Evolutionary conservation across 495 filamentous ascomycete species (phyloP).

Genomic region (Penicillium diatomitis): DNA sequence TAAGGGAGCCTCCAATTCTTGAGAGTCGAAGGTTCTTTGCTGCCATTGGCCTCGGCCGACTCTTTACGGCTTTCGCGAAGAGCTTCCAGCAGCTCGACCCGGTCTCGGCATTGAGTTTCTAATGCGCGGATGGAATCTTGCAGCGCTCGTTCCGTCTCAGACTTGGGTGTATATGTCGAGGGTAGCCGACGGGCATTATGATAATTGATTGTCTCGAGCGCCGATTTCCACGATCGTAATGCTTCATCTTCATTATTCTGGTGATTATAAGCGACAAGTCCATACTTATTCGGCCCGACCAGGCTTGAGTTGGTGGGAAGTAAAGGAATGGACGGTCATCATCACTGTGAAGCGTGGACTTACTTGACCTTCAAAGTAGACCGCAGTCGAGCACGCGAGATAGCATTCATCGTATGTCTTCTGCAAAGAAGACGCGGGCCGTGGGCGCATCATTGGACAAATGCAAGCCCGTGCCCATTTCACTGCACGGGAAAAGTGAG

Average conservation of each 20-base stretch:
- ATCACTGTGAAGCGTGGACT: conserved; percentile 4
- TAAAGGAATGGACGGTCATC: not conserved
- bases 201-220: conserved; percentile 84
- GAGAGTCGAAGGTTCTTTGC: conserved; percentile 13
- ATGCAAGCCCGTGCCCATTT: conserved; percentile 21
- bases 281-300: conserved; percentile 1
- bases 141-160: conserved; percentile 78
- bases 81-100: conserved; percentile 80
- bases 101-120: conserved; percentile 89
- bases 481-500: conserved; percentile 4
- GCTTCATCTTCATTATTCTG: conserved; percentile 92
- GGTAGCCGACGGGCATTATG: conserved; percentile 70
- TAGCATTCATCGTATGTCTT: conserved; percentile 98
- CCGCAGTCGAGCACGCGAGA: conserved; percentile 84
- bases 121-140: conserved; percentile 72
- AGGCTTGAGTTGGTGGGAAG: not conserved
- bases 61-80: conserved; percentile 68
- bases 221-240: conserved; percentile 81
- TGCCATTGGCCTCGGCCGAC: conserved; percentile 25
- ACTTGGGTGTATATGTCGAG: conserved; percentile 59
- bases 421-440: conserved; percentile 71
- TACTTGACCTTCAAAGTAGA: conserved; percentile 91
- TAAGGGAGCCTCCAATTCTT: conserved; percentile 10
- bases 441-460: conserved; percentile 67
- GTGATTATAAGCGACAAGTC: conserved; percentile 10